Base-by-base conservation (phyloP, 2,329 filamentous ascomycete species). In the Aspergillus oerlinghausenensis region DNA sequence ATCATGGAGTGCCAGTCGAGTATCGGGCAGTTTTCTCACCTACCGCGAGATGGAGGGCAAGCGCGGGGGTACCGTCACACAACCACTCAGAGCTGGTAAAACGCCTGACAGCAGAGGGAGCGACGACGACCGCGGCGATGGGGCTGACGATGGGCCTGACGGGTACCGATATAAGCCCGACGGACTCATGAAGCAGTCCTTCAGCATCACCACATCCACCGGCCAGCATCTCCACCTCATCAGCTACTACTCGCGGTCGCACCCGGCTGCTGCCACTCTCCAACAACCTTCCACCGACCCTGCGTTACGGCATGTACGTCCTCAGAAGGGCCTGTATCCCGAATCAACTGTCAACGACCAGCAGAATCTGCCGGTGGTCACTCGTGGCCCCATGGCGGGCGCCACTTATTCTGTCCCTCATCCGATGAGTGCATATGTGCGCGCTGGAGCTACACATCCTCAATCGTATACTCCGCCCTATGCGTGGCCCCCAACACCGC, bases 41-140 rank as follows among this genome's bases (percentile, higher is more conserved):
- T 99, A 99, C 71, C 84, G 94, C 42, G 94, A 99, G 72, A 99
- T 99, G 94, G 94, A 99, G 75, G 94, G 94, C 74, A 97, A 97
- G 81, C 84, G 94, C 60, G 92, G 92, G 54, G 90, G 90, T 58
- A 85, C 79, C 61, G 92, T 92, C 70, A 80, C 84, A 35, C 81
- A 83, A 62, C 73, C 75, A 70, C 79, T 69, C 76, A 79, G 82
- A 60, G 81, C 79, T 23, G 87, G 86, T 59, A 93, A 92, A 77
- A 92, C 90, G 8, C 90, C 92, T 35, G 92, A 96, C 61, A 92
- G 89, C 66, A 86, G 88, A 61, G 86, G 84, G 28, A 93, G 89
- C 70, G 91, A 96, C 67, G 92, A 94, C 50, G 89, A 92, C 62
- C 88, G 90, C 54, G 88, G 85, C 65, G 76, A 82, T 63, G 83